Evolutionary conservation across 179 eudicot species (phyloP).

Genomic region (Patellifolia procumbens): DNA sequence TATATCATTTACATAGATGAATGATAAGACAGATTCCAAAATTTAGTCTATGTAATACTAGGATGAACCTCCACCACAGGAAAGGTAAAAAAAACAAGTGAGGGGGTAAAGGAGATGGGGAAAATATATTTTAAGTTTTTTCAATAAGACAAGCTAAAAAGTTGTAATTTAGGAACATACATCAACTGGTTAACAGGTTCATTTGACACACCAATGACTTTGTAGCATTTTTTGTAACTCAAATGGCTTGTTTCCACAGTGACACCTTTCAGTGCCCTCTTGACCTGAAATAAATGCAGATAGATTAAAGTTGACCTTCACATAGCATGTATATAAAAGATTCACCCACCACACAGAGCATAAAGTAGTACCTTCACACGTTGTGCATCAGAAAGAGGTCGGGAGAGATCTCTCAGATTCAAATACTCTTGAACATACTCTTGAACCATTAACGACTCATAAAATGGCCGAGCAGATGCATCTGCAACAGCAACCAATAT

Average conservation of each 20-base stretch:
- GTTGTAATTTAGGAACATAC: constrained; percentile 34
- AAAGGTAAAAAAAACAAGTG: neutral
- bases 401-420: constrained; percentile 39
- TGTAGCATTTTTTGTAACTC: constrained; percentile 35
- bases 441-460: constrained; percentile 46
- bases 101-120: neutral
- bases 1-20: too few species aligned
- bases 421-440: constrained; percentile 46
- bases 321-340: neutral
- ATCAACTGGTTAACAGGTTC: constrained; percentile 39
- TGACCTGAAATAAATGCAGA: constrained; percentile 35
- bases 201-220: constrained; percentile 48
- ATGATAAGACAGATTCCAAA: neutral
- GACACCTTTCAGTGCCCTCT: constrained; percentile 52
- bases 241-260: constrained; percentile 39
- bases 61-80: neutral
- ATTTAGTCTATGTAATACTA: neutral
- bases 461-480: constrained; percentile 74
- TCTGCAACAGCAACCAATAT: constrained; percentile 46
- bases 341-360: neutral
- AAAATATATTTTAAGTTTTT: neutral
- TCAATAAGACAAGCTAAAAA: constrained; percentile 3
- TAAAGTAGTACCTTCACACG: constrained; percentile 53
- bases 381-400: constrained; percentile 52
- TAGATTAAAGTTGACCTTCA: neutral